Conservation (phyloP, 1,284 basidiomycete genomes). For the Irpex lacteus region DNA sequence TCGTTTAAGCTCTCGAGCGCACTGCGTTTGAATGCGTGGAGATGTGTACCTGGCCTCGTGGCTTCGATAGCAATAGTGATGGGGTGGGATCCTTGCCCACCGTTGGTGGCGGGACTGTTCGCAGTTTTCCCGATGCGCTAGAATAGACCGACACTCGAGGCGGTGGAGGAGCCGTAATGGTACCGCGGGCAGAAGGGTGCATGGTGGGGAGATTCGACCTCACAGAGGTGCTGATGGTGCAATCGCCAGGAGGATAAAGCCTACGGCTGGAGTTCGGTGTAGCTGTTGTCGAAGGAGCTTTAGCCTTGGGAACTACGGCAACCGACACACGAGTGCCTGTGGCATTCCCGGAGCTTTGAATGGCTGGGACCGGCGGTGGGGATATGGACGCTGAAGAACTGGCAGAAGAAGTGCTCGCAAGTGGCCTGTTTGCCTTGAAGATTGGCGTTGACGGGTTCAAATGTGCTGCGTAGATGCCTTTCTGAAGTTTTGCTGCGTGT, state of each 20-base stretch:
- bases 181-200: neutral
- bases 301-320: conserved; percentile 21
- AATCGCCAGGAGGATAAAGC: neutral
- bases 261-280: neutral
- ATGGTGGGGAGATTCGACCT: neutral
- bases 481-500: conserved; percentile 66
- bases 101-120: conserved; percentile 7
- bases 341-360: conserved; percentile 9
- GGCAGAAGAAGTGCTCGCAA: neutral
- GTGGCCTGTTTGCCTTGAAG: conserved; percentile 30
- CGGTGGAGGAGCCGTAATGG: conserved; percentile 7
- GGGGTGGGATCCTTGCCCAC: conserved; percentile 63
- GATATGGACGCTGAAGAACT: conserved; percentile 27
- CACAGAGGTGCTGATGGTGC: neutral
- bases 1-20: conserved; percentile 15
- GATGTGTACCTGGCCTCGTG: conserved; percentile 61
- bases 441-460: conserved; percentile 48
- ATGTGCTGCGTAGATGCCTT: conserved; percentile 52
- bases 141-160: conserved; percentile 2
- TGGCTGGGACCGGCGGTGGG: conserved; percentile 22
- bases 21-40: conserved; percentile 29
- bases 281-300: neutral
- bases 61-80: conserved; percentile 72
- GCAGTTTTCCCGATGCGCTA: conserved; percentile 8
- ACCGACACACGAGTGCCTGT: conserved; percentile 30